Evolutionary conservation across 371 early-diverging fungal species (phyloP), one percentile per base, ranked within the genome.

Genomic region (Encephalitozoon cuniculi): DNA sequence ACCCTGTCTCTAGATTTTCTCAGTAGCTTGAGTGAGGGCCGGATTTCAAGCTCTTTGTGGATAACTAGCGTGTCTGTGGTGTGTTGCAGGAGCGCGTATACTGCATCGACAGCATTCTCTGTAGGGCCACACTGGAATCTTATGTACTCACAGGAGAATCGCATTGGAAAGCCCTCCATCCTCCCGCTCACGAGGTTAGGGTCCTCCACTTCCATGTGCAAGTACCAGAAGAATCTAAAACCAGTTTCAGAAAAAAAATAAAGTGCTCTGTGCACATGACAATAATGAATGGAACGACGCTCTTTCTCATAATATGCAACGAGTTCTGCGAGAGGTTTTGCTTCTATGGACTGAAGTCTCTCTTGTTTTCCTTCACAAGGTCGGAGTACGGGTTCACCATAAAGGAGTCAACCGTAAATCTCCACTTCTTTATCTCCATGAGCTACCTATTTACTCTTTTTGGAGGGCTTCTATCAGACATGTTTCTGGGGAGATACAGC

Each of bases 321-420:
- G 91, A 90, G 80, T 88, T 91, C 51, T 89, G 89, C 82, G 91
- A 91, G 79, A 86, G 91, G 51, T 90, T 89, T 74, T 86, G 89
- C 0, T 91, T 86, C 79, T 90, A 90, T 77, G 89, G 89, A 25
- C 75, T 89, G 30, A 77, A 73, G 43, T 72, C 84, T 3, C 11
- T 82, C 7, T 65, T 86, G 39, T 85, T 81, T 74, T 41, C 75
- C 25, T 86, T 83, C 63, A 40, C 81, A 25, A 67, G 46, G 30
- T 25, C 37, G 23, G 65, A 79, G 54, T 67, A 67, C 32, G 8
- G 7, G 2, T 66, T 72, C 43, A 40, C 63, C 34, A 40, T 71
- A 18, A 65, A 64, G 49, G 30, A 66, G 7, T 51, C 79, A 23
- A 80, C 79, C 8, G 52, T 68, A 25, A 39, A 71, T 85, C 46